Percentiles rank a stretch among this genome's conserved stretches.
Conservation (phyloP, 352 stramenopile genomes). For the Phytopythium montanum region DNA sequence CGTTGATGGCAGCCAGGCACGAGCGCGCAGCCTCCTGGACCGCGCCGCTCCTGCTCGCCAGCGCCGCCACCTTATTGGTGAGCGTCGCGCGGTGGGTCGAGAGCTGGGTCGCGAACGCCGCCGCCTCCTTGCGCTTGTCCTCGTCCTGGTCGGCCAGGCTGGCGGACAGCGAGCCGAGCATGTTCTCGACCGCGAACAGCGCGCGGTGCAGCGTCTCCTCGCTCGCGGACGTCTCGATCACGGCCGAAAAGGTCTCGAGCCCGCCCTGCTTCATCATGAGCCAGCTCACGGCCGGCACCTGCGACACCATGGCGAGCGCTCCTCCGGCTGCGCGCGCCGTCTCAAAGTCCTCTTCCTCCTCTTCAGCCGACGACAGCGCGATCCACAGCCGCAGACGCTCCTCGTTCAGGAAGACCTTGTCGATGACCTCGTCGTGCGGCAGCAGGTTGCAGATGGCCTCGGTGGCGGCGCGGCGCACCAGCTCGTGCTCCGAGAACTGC, state of each 20-base stretch:
- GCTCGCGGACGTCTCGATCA: constrained; percentile 48
- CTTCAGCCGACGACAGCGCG: constrained; percentile 90
- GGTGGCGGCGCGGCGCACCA: constrained; percentile 95
- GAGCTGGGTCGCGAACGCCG: constrained; percentile 36
- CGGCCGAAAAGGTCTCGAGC: constrained; percentile 46
- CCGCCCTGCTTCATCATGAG: constrained; percentile 66
- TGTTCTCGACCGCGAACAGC: constrained; percentile 74
- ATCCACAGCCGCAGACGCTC: constrained; percentile 94
- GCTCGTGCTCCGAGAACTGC: constrained; percentile 97
- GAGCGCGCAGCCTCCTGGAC: constrained; percentile 48
- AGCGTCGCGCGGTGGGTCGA: constrained; percentile 28
- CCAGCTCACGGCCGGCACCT: constrained; percentile 71
- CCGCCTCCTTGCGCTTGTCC: constrained; percentile 41
- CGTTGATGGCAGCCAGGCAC: constrained; percentile 37
- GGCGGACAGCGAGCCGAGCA: constrained; percentile 42
- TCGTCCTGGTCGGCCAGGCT: constrained; percentile 25
- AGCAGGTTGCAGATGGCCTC: constrained; percentile 97
- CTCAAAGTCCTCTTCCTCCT: constrained; percentile 90
- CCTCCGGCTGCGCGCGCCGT: constrained; percentile 90
- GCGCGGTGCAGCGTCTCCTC: constrained; percentile 72
- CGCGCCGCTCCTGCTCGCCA: constrained; percentile 12
- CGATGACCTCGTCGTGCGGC: constrained; percentile 91
- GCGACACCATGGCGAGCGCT: constrained; percentile 92
- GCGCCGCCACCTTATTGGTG: constrained; percentile 31
- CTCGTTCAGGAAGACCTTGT: constrained; percentile 90